Evolutionary conservation across 257 asterid species (phyloP).

Genomic region (Solanum pimpinellifolium): DNA sequence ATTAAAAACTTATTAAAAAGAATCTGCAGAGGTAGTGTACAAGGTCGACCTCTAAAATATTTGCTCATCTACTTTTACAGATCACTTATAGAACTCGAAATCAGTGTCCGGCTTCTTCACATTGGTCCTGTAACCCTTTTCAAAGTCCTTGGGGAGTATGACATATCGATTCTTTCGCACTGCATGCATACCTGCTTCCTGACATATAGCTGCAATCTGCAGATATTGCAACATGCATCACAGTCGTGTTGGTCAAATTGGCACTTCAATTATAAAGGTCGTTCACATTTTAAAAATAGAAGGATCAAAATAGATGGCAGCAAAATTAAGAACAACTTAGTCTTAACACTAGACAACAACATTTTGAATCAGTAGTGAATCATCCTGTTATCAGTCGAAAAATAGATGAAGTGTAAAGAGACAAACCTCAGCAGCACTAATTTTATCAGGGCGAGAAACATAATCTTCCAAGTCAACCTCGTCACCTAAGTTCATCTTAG

Average conservation of each 20-base stretch:
- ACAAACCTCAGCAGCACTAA: conserved; percentile 91
- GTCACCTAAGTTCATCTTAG: conserved; percentile 74
- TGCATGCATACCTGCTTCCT: conserved; percentile 71
- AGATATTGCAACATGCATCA: neutral
- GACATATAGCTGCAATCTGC: neutral
- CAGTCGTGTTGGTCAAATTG: too few species aligned
- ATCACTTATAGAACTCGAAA: conserved; percentile 60
- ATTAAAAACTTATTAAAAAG: neutral
- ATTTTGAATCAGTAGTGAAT: too few species aligned
- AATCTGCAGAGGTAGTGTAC: neutral
- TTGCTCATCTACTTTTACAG: neutral
- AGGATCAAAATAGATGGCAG: too few species aligned
- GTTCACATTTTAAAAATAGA: too few species aligned
- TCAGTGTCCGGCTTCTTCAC: conserved; percentile 90
- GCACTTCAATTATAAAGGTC: too few species aligned
- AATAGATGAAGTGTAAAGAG: neutral
- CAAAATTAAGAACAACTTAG: too few species aligned
- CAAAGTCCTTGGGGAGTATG: conserved; percentile 80
- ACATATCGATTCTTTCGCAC: conserved; percentile 82
- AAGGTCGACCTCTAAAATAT: neutral
- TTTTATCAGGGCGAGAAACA: conserved; percentile 84
- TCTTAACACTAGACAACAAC: too few species aligned
- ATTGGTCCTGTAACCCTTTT: conserved; percentile 75
- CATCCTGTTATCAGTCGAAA: too few species aligned
- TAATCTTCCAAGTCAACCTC: conserved; percentile 89